These are phyloP conservation scores for Trichoderma simmonsii DNA, from an alignment of 2,329 filamentous ascomycete genomes.

Conservation along the genomic window DNA sequence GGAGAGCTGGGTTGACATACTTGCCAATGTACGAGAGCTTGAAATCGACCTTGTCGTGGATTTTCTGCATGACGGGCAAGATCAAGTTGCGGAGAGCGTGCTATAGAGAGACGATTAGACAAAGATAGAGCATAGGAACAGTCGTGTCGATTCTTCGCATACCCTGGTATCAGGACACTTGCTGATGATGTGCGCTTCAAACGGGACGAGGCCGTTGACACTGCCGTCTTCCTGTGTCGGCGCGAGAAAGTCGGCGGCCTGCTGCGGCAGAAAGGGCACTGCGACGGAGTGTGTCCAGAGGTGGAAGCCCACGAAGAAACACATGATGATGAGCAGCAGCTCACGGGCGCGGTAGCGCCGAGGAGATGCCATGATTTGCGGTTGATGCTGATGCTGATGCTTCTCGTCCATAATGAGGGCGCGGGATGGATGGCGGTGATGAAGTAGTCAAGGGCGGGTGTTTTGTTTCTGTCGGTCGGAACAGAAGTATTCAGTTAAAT, in stretches of 20 bases:
- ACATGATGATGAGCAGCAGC: slow-evolving; percentile 24
- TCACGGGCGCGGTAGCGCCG: slow-evolving; percentile 21
- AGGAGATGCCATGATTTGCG: slow-evolving; percentile 22
- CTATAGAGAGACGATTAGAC: slow-evolving; percentile 28
- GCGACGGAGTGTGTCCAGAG: slow-evolving; percentile 22
- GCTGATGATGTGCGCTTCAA: slow-evolving; percentile 95
- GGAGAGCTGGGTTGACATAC: slow-evolving; percentile 41
- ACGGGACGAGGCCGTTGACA: slow-evolving; percentile 54
- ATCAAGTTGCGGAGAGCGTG: slow-evolving; percentile 79
- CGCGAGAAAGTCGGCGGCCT: not conserved
- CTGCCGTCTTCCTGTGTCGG: not conserved
- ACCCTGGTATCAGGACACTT: slow-evolving; percentile 89
- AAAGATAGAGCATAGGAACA: not conserved
- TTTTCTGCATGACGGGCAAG: slow-evolving; percentile 79
- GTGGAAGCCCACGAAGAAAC: slow-evolving; percentile 25
- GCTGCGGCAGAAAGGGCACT: not conserved
- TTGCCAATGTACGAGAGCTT: slow-evolving; percentile 84
- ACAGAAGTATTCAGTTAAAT: accelerated
- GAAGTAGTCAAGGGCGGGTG: not conserved
- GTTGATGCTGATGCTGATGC: slow-evolving; percentile 15
- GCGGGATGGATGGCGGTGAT: not conserved
- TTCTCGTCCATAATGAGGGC: slow-evolving; percentile 34
- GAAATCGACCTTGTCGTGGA: slow-evolving; percentile 85
- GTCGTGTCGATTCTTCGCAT: slow-evolving; percentile 20
- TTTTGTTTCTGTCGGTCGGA: not conserved